Percentiles rank a stretch among this genome's conserved stretches.
Evolutionary conservation across 2,329 filamentous ascomycete genomes (phyloP).

Genomic region (Aspergillus sp.): DNA sequence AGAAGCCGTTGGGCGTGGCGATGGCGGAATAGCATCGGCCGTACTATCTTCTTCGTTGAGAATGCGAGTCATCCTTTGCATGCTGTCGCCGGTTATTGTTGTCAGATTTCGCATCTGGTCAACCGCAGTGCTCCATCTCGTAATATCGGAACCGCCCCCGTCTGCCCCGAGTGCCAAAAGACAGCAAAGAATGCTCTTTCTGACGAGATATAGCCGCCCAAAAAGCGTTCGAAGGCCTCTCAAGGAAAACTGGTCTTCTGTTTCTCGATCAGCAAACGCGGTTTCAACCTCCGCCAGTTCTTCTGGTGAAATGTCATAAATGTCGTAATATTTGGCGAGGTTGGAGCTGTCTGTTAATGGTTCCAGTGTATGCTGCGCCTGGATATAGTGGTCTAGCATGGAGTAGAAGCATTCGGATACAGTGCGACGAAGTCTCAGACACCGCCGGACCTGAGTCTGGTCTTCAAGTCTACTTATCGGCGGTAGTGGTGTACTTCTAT

Average conservation of each 20-base stretch:
- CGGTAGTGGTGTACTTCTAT: slow-evolving; percentile 80
- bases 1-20: slow-evolving; percentile 63
- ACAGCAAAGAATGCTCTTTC: slow-evolving; percentile 86
- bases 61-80: slow-evolving; percentile 65
- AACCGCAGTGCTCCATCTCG: slow-evolving; percentile 74
- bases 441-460: slow-evolving; percentile 73
- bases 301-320: slow-evolving; percentile 74
- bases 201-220: slow-evolving; percentile 74
- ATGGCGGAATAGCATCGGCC: slow-evolving; percentile 49
- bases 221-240: slow-evolving; percentile 79
- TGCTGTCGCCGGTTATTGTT: slow-evolving; percentile 60
- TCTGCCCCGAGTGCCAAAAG: slow-evolving; percentile 82
- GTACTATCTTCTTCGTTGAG: slow-evolving; percentile 77
- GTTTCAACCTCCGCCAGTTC: slow-evolving; percentile 70
- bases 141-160: slow-evolving; percentile 72
- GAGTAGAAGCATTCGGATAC: slow-evolving; percentile 69
- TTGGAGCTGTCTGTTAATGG: slow-evolving; percentile 76
- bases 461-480: slow-evolving; percentile 92
- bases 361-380: slow-evolving; percentile 67
- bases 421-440: slow-evolving; percentile 74
- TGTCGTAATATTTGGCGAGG: slow-evolving; percentile 88
- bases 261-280: slow-evolving; percentile 63
- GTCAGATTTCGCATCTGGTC: slow-evolving; percentile 71
- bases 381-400: slow-evolving; percentile 69
- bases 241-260: slow-evolving; percentile 75